Evolutionary conservation across 805 yeast species (phyloP).

Genomic region (Pichia sporocuriosa): DNA sequence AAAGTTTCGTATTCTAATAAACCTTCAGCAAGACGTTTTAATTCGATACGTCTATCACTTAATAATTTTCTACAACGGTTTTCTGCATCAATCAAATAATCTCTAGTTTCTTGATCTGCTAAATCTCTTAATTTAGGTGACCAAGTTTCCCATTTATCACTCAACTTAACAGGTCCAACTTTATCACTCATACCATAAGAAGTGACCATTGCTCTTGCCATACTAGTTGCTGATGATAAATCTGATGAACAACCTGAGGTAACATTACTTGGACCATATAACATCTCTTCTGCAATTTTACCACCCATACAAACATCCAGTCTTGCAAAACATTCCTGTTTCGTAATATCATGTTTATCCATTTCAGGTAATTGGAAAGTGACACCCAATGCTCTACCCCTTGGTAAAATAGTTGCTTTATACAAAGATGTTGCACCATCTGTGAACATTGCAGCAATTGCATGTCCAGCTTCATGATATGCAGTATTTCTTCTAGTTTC

Average conservation of each 20-base stretch:
- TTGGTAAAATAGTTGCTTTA: slow-evolving; percentile 93
- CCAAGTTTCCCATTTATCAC: slow-evolving; percentile 95
- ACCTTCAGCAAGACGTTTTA: slow-evolving; percentile 86
- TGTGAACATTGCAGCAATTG: slow-evolving; percentile 93
- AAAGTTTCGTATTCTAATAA: slow-evolving; percentile 92
- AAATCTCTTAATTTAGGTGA: slow-evolving; percentile 78
- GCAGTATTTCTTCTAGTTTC: slow-evolving; percentile 92
- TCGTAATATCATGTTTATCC: slow-evolving; percentile 94
- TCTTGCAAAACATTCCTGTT: slow-evolving; percentile 81
- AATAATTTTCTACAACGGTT: slow-evolving; percentile 69
- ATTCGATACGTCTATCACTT: slow-evolving; percentile 54
- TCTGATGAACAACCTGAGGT: slow-evolving; percentile 96
- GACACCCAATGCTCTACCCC: slow-evolving; percentile 94
- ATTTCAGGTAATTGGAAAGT: slow-evolving; percentile 97
- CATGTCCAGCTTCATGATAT: slow-evolving; percentile 99
- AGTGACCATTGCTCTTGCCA: slow-evolving; percentile 95
- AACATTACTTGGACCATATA: slow-evolving; percentile 85
- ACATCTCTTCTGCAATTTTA: slow-evolving; percentile 90
- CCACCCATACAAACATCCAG: slow-evolving; percentile 99
- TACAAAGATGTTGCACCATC: slow-evolving; percentile 92
- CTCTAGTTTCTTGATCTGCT: slow-evolving; percentile 90
- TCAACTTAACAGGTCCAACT: slow-evolving; percentile 85
- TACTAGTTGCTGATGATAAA: slow-evolving; percentile 79
- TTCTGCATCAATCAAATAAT: slow-evolving; percentile 67
- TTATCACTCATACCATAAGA: slow-evolving; percentile 93